A percentile compares a stretch with the other conserved stretches of the same genome.
phyloP scores from a whole-genome alignment of 2,329 filamentous ascomycete species.

The Daldinia eschscholtzii region DNA sequence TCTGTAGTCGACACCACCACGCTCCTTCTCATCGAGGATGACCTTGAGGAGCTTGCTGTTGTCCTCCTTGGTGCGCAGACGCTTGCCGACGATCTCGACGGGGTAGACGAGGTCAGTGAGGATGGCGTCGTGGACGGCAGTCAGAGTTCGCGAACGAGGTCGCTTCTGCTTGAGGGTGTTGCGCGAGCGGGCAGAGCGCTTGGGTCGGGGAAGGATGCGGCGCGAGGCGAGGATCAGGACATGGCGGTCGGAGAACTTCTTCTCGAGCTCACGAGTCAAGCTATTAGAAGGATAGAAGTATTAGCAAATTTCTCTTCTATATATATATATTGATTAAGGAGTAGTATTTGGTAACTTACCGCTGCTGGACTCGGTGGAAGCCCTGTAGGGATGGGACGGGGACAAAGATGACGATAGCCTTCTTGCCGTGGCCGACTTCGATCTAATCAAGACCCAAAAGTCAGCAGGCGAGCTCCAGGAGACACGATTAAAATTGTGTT shows the following conservation, averaged over 20 bases:
- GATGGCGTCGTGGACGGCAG: conserved; percentile 98
- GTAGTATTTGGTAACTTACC: conserved; percentile 71
- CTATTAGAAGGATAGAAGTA: conserved; percentile 61
- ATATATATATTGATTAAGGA: background rate
- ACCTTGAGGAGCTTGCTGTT: conserved; percentile 99
- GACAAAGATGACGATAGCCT: conserved; percentile 99
- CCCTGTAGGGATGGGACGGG: conserved; percentile 97
- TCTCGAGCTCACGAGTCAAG: conserved; percentile 99
- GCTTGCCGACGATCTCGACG: conserved; percentile 99
- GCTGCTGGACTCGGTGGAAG: conserved; percentile 99
- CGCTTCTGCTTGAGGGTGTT: conserved; percentile 99
- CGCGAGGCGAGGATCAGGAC: conserved; percentile 98
- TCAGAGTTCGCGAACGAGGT: conserved; percentile 96
- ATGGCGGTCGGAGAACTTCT: conserved; percentile 99
- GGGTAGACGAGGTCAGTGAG: conserved; percentile 98
- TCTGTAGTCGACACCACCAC: conserved; percentile 98
- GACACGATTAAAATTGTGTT: conserved; percentile 57
- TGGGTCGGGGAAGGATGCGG: conserved; percentile 98
- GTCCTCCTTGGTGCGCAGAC: conserved; percentile 98
- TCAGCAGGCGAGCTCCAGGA: conserved; percentile 83
- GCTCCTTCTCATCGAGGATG: conserved; percentile 99
- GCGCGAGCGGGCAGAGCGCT: conserved; percentile 97
- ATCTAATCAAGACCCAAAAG: conserved; percentile 81
- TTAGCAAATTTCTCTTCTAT: conserved; percentile 41
- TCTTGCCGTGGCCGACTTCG: conserved; percentile 99